These are phyloP conservation scores for Nakazawaea laoshanensis DNA, from an alignment of 805 yeast species.

Conservation along the genomic window DNA sequence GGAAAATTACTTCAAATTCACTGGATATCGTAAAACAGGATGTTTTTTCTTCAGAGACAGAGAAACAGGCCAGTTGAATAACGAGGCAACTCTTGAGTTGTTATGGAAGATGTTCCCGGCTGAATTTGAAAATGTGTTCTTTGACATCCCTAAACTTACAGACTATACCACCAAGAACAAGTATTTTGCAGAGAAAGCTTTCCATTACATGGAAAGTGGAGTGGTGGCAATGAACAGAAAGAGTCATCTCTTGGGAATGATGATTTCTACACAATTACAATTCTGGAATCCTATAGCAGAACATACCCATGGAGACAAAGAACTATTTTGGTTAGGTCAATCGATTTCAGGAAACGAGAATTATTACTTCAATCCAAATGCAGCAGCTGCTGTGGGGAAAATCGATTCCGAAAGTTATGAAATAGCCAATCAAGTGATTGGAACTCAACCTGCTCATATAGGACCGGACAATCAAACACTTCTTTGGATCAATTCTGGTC, in stretches of 20 bases:
- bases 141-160: constrained; percentile 27
- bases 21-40: constrained; percentile 26
- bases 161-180: constrained; percentile 25
- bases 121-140: constrained; percentile 28
- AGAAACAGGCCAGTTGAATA: constrained; percentile 19
- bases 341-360: constrained; percentile 46
- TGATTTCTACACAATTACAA: constrained; percentile 35
- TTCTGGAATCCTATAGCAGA: constrained; percentile 33
- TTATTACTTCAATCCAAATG: constrained; percentile 39
- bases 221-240: constrained; percentile 36
- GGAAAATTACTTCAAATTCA: constrained; percentile 25
- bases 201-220: constrained; percentile 43
- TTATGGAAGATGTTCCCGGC: constrained; percentile 39
- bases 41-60: constrained; percentile 45
- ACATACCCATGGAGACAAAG: constrained; percentile 73
- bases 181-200: constrained; percentile 28
- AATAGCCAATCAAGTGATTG: constrained; percentile 4
- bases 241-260: constrained; percentile 39
- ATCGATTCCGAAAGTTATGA: constrained; percentile 7
- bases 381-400: constrained; percentile 51
- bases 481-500: constrained; percentile 68
- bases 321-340: constrained; percentile 67
- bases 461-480: constrained; percentile 41
- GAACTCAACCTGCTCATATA: constrained; percentile 55
- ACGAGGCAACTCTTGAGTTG: constrained; percentile 30